Evolutionary conservation across 768 basidiomycete species (phyloP), one percentile per base, ranked within the genome.

Genomic region (Russula compacta): DNA sequence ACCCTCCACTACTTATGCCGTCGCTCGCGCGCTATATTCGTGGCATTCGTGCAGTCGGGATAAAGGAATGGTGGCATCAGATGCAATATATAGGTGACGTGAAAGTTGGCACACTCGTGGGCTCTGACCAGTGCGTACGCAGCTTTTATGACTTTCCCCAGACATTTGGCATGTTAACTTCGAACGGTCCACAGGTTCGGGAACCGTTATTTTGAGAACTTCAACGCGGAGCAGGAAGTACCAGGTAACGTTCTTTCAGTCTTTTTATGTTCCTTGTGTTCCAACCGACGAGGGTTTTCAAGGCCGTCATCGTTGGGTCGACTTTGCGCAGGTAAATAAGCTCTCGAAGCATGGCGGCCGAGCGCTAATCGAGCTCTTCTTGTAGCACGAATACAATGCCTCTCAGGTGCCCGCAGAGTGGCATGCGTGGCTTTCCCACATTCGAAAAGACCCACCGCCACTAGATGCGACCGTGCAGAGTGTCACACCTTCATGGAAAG

Each of bases 291-390:
- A 8, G 19, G 29, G 42, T 21, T 49, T 4, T 12, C 12, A 71
- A 91, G 94, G 95, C 69, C 90, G 95, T 67, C 93, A 97, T 71
- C 83, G 95, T 73, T 98, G 95, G 95, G 85, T 98, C 46, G 95
- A 98, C 76, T 92, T 81, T 69, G 81, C 87, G 17, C 93, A 97
- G 77, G 90, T 91, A 9, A 9, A 33, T 12, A 17, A 12, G 17
- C 42, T 53, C 6, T 47, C n/a, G 36, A 19, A 44, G 19, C 19
- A n/a, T 35, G 21, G 15, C 40, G 21, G n/a, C 24, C 38, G 17
- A 12, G 52, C 33, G 33, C 39, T 54, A 17, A 39, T 38, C 3
- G 49, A 15, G 15, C 51, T 61, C 63, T 44, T 24, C 49, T 42
- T 55, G 14, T 59, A 91, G 83, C 90, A 94, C 70, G 83, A 93